A percentile compares a stretch with the other conserved stretches of the same genome.
These are phyloP conservation scores for Penicillium italicum DNA, from an alignment of 2,329 filamentous ascomycete species.

Conservation along the genomic window DNA sequence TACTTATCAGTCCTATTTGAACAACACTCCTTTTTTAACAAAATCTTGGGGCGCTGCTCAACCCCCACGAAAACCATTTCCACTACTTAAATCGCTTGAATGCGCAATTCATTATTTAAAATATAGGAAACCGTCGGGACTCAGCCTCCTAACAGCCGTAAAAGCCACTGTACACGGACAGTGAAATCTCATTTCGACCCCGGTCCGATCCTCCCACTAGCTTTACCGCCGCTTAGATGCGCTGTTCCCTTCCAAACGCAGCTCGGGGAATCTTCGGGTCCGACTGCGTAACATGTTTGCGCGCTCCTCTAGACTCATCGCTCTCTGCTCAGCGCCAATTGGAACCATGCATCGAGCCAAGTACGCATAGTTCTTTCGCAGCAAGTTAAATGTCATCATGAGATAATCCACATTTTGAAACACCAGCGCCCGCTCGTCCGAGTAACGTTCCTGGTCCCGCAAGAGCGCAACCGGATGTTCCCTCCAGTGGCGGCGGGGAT, in stretches of 20 bases:
- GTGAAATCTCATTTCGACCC: not conserved
- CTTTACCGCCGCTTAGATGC: not conserved
- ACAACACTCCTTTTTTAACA: not conserved
- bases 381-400: not conserved
- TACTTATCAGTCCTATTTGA: not conserved
- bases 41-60: not conserved
- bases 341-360: not conserved
- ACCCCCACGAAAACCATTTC: not conserved
- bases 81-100: not conserved
- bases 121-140: not conserved
- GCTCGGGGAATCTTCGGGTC: not conserved
- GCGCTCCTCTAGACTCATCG: not conserved
- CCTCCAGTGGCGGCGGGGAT: not conserved
- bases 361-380: not conserved
- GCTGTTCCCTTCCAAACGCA: not conserved
- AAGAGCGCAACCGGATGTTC: not conserved
- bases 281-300: not conserved
- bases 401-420: not conserved
- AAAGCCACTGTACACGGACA: too few species aligned
- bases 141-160: not conserved
- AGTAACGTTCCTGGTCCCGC: not conserved
- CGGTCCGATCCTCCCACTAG: not conserved
- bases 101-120: not conserved
- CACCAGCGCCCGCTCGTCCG: not conserved
- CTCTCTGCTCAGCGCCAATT: not conserved